Conservation (phyloP, 371 early-diverging fungal species). For the Mortierella polycephala region DNA sequence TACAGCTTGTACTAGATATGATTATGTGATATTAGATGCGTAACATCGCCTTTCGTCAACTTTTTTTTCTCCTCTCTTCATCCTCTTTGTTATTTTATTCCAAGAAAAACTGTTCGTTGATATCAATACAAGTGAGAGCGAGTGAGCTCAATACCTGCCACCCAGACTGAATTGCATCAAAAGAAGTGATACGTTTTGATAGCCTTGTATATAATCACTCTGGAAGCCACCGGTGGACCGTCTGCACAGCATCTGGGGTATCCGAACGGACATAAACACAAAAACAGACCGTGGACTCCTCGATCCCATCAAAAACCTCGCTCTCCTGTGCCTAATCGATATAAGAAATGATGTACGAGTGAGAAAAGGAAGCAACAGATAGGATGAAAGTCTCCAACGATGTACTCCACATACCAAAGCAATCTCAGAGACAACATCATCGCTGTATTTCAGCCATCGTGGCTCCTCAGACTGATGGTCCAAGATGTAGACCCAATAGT, state of each 20-base stretch:
- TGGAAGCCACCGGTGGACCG: constrained; percentile 26
- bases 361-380: background rate
- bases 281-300: constrained; percentile 70
- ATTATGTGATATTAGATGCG: background rate
- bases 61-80: background rate
- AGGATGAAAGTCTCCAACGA: background rate
- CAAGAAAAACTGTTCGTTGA: background rate
- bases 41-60: background rate
- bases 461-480: constrained; percentile 62
- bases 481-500: constrained; percentile 89
- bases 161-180: no score
- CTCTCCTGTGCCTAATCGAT: constrained; percentile 56
- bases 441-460: constrained; percentile 89
- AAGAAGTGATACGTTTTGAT: no score
- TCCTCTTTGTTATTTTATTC: no score
- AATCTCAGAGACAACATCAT: constrained; percentile 76
- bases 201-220: background rate
- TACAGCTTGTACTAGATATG: background rate
- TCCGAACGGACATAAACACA: constrained; percentile 73
- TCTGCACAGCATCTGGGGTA: constrained; percentile 25
- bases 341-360: background rate
- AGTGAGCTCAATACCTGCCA: no score
- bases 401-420: constrained; percentile 10
- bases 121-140: background rate
- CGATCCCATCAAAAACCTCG: constrained; percentile 67